phyloP scores from a whole-genome alignment of 169 alveolate species.

The Eimeria zaria region DNA sequence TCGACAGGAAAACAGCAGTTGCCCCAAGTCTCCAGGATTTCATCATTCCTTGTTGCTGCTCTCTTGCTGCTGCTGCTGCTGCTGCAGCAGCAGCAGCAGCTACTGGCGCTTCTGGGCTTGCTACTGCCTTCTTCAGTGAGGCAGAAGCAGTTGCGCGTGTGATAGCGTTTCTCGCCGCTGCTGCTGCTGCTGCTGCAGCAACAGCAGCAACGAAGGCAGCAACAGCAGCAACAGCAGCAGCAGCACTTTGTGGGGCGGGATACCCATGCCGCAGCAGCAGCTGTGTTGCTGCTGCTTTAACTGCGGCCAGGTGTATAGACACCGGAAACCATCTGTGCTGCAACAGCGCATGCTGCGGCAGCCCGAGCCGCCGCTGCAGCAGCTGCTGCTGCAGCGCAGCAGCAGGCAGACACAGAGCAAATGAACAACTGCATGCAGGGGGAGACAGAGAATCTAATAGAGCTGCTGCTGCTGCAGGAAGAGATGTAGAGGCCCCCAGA shows the following conservation, averaged over 20 bases:
- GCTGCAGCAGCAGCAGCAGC: neutral
- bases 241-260: neutral
- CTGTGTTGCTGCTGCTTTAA: conserved; percentile 34
- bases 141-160: neutral
- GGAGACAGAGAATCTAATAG: neutral
- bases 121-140: neutral
- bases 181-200: neutral
- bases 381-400: conserved; percentile 34
- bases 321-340: conserved; percentile 58
- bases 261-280: conserved; percentile 63
- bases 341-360: conserved; percentile 68
- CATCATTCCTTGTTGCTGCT: neutral
- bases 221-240: conserved; percentile 73
- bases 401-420: conserved; percentile 22
- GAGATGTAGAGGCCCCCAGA: conserved; percentile 23
- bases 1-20: conserved; percentile 23
- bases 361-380: conserved; percentile 24
- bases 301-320: conserved; percentile 43
- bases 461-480: conserved; percentile 63
- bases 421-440: conserved; percentile 26
- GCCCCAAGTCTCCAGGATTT: conserved; percentile 11
- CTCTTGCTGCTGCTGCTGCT: conserved; percentile 29
- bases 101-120: neutral
- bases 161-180: neutral
- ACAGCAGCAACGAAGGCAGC: conserved; percentile 72